Conservation (phyloP, 2,329 filamentous ascomycete species). For the Botryosphaeria dothidea region DNA sequence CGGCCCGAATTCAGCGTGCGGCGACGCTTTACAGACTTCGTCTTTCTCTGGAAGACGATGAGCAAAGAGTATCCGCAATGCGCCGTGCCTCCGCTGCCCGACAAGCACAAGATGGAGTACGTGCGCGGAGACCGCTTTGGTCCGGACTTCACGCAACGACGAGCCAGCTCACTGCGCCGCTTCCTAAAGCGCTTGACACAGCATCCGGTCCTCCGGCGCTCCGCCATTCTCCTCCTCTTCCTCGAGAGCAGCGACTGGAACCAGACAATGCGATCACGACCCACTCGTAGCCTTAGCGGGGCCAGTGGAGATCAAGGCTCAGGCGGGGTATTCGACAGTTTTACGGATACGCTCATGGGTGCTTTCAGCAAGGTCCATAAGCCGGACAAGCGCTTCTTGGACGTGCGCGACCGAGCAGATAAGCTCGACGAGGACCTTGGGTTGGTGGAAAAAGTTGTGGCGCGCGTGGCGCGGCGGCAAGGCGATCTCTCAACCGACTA, state of each 20-base stretch:
- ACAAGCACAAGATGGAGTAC: constrained; percentile 99
- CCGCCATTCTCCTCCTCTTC: constrained; percentile 81
- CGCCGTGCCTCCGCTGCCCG: constrained; percentile 90
- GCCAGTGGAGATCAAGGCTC: constrained; percentile 40
- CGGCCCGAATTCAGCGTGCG: constrained; percentile 77
- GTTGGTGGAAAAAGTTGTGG: constrained; percentile 94
- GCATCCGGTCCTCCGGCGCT: constrained; percentile 84
- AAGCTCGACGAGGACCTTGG: constrained; percentile 89
- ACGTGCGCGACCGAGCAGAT: constrained; percentile 87
- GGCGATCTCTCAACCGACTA: constrained; percentile 86
- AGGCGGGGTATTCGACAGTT: constrained; percentile 84
- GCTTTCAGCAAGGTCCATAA: constrained; percentile 97
- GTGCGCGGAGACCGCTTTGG: constrained; percentile 96
- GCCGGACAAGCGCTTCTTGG: constrained; percentile 89
- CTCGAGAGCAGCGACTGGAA: constrained; percentile 96
- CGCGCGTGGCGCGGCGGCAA: constrained; percentile 84
- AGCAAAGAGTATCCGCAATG: constrained; percentile 85
- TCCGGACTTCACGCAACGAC: constrained; percentile 83
- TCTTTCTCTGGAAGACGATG: constrained; percentile 92
- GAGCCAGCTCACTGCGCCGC: constrained; percentile 86
- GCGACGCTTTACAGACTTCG: constrained; percentile 95
- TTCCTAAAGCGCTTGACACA: constrained; percentile 85
- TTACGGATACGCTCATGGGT: constrained; percentile 95
- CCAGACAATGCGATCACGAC: constrained; percentile 82
- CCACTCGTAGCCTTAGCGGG: constrained; percentile 60